phyloP scores from a whole-genome alignment of 352 stramenopile genomes.

The Phytophthora cajani region DNA sequence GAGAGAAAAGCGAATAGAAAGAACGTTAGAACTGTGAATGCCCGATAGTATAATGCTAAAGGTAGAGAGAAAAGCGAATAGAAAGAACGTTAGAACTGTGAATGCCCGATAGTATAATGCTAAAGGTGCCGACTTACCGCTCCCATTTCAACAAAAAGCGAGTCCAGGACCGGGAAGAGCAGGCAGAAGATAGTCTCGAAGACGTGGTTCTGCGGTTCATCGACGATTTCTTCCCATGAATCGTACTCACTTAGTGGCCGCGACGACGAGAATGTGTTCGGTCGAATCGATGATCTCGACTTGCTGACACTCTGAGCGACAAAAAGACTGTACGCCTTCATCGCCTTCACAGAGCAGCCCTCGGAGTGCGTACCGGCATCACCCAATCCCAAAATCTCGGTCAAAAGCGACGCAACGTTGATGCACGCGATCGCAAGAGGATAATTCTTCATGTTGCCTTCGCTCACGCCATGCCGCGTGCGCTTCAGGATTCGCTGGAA shows the following conservation, averaged over 20 bases:
- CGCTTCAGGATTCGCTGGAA: constrained; percentile 78
- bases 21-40: constrained; percentile 12
- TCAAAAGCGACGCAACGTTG: constrained; percentile 80
- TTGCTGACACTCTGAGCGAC: constrained; percentile 56
- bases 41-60: too few relatives aligned
- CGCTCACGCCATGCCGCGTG: constrained; percentile 82
- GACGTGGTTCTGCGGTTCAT: constrained; percentile 78
- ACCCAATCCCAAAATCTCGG: constrained; percentile 78
- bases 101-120: not conserved
- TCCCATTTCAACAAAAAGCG: constrained; percentile 88
- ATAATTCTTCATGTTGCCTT: constrained; percentile 91
- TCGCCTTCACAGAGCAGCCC: constrained; percentile 66
- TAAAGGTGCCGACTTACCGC: constrained; percentile 48
- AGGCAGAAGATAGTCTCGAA: constrained; percentile 89
- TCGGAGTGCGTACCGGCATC: constrained; percentile 82
- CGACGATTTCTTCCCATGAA: constrained; percentile 78
- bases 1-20: constrained; percentile 9
- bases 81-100: not conserved
- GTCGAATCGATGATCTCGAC: constrained; percentile 27
- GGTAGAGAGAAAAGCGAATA: too few relatives aligned
- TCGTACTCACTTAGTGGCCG: constrained; percentile 51
- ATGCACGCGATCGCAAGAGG: constrained; percentile 88
- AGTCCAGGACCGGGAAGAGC: constrained; percentile 81
- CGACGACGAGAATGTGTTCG: constrained; percentile 40
- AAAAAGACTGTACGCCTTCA: constrained; percentile 83